Evolutionary conservation across 345 rosid species (phyloP), one percentile per base, ranked within the genome.

Genomic region (Odontarrhena argentea): DNA sequence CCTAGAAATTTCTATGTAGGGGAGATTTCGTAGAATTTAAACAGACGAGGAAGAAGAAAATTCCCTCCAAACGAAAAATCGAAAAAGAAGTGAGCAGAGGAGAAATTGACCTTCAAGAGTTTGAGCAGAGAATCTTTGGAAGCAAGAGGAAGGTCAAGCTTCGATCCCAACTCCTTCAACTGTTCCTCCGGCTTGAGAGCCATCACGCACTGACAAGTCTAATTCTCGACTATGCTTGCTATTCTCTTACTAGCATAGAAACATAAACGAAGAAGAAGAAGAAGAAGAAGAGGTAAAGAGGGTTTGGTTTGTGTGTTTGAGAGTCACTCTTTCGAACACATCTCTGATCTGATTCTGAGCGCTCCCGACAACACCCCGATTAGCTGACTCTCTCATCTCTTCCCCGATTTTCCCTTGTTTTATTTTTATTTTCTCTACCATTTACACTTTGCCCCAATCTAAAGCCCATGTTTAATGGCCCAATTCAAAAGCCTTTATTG

Each of bases 101-200:
- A 63, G 0, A 54, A 67, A 67, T 28, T 53, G 22, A 76, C 99
- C 99, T 88, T 86, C 14, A 94, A 78, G 68, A 94, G 96, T 84
- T 83, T 86, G 57, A 87, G 74, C 70, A 94, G 81, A 8, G 85
- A 80, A 71, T 94, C 99, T 68, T 88, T 84, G 53, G 89, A 36
- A 34, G 89, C 42, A 47, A 95, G 91, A 74, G 79, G 89, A 24
- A 84, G 63, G 50, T 82, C 84, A 70, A 94, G 95, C 86, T 83
- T 88, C 68, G 96, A 88, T 88, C 99, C 99, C 65, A 91, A 63
- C 77, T 87, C 96, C 80, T 67, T 80, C 41, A 94, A 80, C 81
- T 79, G 88, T 60, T 71, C 81, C 70, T 83, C 83, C n/a, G 81
- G 80, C 84, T 83, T 86, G 46, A 74, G 81, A 5, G 83, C 85